These are phyloP conservation scores for Keqinozyma sinolaborantium DNA, from an alignment of 1,139 yeast genomes.

Conservation along the genomic window DNA sequence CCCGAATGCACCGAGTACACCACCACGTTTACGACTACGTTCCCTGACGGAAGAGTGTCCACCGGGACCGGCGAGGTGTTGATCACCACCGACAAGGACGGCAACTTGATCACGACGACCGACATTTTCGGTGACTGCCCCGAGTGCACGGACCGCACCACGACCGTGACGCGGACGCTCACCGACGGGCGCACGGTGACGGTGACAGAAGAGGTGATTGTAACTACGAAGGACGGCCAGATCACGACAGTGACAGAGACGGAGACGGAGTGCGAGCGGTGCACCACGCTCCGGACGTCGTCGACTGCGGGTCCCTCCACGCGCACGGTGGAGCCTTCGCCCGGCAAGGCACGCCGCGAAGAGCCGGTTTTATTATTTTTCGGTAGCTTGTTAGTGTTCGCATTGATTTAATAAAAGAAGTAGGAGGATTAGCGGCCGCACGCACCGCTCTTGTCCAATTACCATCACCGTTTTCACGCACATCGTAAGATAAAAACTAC, in stretches of 20 bases:
- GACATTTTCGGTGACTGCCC: slow-evolving; percentile 4
- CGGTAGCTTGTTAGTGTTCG: not conserved
- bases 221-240: not conserved
- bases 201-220: not conserved
- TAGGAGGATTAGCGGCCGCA: not conserved
- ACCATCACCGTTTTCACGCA: not conserved
- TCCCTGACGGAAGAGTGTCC: not conserved
- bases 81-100: not conserved
- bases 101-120: not conserved
- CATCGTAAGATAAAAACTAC: slow-evolving; percentile 1
- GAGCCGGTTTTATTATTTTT: not conserved
- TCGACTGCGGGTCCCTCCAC: not conserved
- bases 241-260: not conserved
- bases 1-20: slow-evolving; percentile 5
- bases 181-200: not conserved
- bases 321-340: not conserved
- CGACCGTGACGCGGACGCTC: not conserved
- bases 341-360: not conserved
- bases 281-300: not conserved
- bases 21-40: slow-evolving; percentile 5
- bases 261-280: not conserved
- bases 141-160: slow-evolving; percentile 8
- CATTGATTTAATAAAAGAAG: no score
- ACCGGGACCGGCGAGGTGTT: slow-evolving; percentile 2
- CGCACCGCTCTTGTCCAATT: not conserved